A percentile compares a stretch with the other conserved stretches of the same genome.
Conservation (phyloP, 495 filamentous ascomycete species). For the Talaromyces nanjingensis region DNA sequence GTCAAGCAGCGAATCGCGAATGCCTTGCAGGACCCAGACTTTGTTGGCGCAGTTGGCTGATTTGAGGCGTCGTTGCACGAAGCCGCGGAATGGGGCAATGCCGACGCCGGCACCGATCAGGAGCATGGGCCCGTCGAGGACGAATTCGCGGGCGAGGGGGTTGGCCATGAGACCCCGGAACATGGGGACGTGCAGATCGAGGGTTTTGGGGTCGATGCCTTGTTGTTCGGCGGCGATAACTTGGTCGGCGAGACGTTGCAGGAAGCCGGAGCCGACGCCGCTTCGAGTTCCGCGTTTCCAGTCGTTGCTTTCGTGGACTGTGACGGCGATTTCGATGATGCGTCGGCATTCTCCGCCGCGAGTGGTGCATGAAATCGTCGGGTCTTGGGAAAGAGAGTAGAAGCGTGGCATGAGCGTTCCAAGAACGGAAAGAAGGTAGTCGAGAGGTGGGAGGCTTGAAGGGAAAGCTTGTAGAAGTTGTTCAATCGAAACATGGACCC, state of each 20-base stretch:
- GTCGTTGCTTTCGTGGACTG: conserved; percentile 78
- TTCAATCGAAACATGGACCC: conserved; percentile 70
- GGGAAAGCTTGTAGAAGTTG: conserved; percentile 92
- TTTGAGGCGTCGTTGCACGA: conserved; percentile 89
- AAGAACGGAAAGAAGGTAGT: conserved; percentile 71
- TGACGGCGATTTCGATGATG: conserved; percentile 89
- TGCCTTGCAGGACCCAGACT: conserved; percentile 97
- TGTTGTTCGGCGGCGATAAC: conserved; percentile 57
- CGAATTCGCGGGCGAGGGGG: conserved; percentile 82
- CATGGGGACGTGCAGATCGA: conserved; percentile 78
- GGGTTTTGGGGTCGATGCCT: conserved; percentile 42
- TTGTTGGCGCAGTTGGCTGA: conserved; percentile 98
- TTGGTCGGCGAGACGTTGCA: conserved; percentile 69
- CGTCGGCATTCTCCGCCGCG: conserved; percentile 67
- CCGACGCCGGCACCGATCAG: conserved; percentile 95
- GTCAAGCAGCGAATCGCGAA: conserved; percentile 85
- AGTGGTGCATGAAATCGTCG: conserved; percentile 67
- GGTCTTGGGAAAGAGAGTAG: conserved; percentile 96
- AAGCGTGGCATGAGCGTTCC: conserved; percentile 91
- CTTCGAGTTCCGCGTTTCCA: conserved; percentile 65
- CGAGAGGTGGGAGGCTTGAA: conserved; percentile 77
- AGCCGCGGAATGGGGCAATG: conserved; percentile 93
- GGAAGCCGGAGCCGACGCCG: conserved; percentile 74
- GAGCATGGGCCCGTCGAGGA: conserved; percentile 90
- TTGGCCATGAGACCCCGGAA: conserved; percentile 99